phyloP scores from a whole-genome alignment of 352 stramenopile species.

The Phytophthora fragariaefolia region DNA sequence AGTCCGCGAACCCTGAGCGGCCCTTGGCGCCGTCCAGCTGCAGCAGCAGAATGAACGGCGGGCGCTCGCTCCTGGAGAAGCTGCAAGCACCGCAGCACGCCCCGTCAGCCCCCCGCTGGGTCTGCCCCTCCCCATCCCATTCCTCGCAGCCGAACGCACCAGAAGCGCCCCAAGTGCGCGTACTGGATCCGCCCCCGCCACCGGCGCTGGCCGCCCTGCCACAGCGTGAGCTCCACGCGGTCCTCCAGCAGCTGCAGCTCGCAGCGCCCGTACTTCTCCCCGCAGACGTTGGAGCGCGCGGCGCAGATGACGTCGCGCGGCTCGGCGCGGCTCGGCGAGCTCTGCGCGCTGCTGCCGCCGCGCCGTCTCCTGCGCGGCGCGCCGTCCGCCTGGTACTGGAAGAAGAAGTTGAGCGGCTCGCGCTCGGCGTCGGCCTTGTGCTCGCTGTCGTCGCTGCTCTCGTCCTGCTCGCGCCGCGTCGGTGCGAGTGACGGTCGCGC shows the following conservation, averaged over 20 bases:
- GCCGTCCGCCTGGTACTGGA: constrained; percentile 18
- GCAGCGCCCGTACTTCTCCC: constrained; percentile 48
- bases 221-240: constrained; percentile 45
- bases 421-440: constrained; percentile 17
- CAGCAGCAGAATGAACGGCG: constrained; percentile 66
- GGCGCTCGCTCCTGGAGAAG: constrained; percentile 32
- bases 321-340: constrained; percentile 12
- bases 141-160: constrained; percentile 33
- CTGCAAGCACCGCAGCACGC: too few relatives aligned
- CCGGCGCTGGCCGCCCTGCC: constrained; percentile 20
- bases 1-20: constrained; percentile 46
- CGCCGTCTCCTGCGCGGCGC: constrained; percentile 4
- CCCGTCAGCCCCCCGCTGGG: too few relatives aligned
- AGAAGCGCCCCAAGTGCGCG: constrained; percentile 49
- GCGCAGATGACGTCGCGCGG: constrained; percentile 32
- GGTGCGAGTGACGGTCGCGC: constrained; percentile 31
- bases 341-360: constrained; percentile 12
- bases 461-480: neutral
- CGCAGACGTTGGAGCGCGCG: constrained; percentile 44
- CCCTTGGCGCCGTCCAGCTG: constrained; percentile 42
- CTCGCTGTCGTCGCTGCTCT: constrained; percentile 32
- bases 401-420: constrained; percentile 39
- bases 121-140: too few relatives aligned
- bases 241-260: constrained; percentile 41
- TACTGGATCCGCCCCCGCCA: constrained; percentile 52